Percentiles rank a stretch among this genome's conserved stretches.
phyloP scores from a whole-genome alignment of 1,284 basidiomycete species.

The Porodaedalea pini region DNA sequence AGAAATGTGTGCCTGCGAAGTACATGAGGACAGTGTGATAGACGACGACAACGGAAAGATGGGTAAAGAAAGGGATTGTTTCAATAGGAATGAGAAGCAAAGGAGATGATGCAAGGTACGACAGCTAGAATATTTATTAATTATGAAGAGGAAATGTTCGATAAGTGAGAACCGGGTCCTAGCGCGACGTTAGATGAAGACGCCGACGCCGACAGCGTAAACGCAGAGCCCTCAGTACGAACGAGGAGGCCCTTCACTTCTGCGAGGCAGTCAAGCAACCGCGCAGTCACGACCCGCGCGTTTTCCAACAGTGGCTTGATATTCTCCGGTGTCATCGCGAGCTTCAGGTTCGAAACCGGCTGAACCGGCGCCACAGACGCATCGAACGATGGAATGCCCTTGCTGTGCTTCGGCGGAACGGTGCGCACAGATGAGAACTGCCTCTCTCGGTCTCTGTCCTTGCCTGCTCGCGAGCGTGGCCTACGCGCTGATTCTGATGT shows the following conservation, averaged over 20 bases:
- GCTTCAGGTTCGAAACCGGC: constrained; percentile 39
- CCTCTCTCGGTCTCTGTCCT: constrained; percentile 2
- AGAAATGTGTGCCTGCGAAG: too few species aligned
- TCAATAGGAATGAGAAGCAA: too few species aligned
- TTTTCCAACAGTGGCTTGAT: constrained; percentile 77
- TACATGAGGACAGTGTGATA: too few species aligned
- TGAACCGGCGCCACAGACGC: not conserved
- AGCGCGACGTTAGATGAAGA: not conserved
- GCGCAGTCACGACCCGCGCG: constrained; percentile 64
- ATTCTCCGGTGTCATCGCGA: constrained; percentile 82
- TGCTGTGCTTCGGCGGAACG: constrained; percentile 43
- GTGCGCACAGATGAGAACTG: constrained; percentile 50
- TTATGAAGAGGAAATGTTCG: too few species aligned
- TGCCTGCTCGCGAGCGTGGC: not conserved
- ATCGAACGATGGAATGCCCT: constrained; percentile 23
- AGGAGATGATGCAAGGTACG: too few species aligned
- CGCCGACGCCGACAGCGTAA: not conserved
- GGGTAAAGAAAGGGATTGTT: too few species aligned
- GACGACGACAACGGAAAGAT: too few species aligned
- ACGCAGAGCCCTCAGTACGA: constrained; percentile 7
- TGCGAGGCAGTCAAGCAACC: constrained; percentile 61
- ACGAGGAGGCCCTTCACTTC: constrained; percentile 43
- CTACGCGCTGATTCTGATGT: not conserved
- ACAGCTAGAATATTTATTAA: too few species aligned
- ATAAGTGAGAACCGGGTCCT: not conserved